Base-by-base conservation (phyloP, 139 green algal genomes). In the Coelastrella sp. region DNA sequence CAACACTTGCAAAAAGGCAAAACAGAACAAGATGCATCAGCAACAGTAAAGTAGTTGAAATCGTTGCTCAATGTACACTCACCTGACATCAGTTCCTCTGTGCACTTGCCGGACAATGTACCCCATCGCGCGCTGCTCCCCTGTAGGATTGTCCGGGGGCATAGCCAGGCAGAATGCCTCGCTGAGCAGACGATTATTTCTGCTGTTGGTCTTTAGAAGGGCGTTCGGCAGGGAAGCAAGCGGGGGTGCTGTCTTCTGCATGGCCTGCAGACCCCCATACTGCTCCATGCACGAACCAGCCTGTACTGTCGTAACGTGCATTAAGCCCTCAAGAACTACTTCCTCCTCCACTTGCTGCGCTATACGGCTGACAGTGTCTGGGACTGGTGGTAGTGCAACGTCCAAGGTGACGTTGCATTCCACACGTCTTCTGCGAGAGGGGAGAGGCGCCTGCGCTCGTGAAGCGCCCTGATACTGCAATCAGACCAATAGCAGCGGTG, bases 211-310 rank as follows among this genome's bases (percentile, higher is more conserved):
- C 0, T 9, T 37, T 34, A 35, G 34, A 4, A 82, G 53, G 23
- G 34, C 53, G 27, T 25, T 38, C 34, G 32, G 13, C 5, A 82
- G 75, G 5, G 75, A 45, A 34, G 23, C 15, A 11, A 51, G 53
- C 19, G 51, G 7, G 2, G 75, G 75, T 2, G 75, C 75, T 21
- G 72, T 30, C 11, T 21, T n/a, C 17, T 3, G 9, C 13, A 82
- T n/a, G 8, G 4, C 25, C 3, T 82, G 23, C 0, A 82, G 37
- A n/a, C 53, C 75, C 2, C 75, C 75, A 82, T 40, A 82, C 3
- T 53, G 75, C 75, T 82, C 75, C 35, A 82, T 27, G 75, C 75
- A 82, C 25, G n/a, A 38, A 9, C 75, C 75, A 3, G 75, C 75
- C 30, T 82, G 75, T 11, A 59, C 32, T 13, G 53, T 37, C 27